Evolutionary conservation across 768 basidiomycete species (phyloP), one percentile per base, ranked within the genome.

Genomic region (Xanthoconium purpureum): DNA sequence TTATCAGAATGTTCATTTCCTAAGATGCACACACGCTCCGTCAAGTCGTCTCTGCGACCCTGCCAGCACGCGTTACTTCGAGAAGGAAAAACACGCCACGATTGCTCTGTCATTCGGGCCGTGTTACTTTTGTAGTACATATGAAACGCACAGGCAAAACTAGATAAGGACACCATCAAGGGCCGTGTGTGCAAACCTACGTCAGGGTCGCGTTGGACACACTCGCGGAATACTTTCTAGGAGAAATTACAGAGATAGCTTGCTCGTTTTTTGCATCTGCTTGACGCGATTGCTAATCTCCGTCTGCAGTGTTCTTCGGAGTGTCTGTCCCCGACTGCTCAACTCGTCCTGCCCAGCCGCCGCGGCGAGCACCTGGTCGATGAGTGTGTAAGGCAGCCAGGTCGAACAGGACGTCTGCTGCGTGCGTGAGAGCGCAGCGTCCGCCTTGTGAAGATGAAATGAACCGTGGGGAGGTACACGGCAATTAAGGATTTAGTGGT

Each of bases 341-440:
- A 83, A 67, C 37, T 78, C 77, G 36, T 78, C 75, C 63, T 82
- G 79, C 9, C 78, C 72, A 56, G 80, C 78, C 11, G 86, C 83
- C 14, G 85, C 84, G 24, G 78, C 77, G 30, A 94, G 77, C 36
- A 94, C 87, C 71, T 91, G 87, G 71, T 94, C 92, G 59, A 94
- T 81, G 52, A 94, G 78, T 47, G 84, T 82, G 66, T 94, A 94
- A 14, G 92, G 92, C 38, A 93, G 75, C 87, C 90, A 93, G 5
- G 88, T 88, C 51, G 80, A 68, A 35, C 78, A 81, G 3, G 89
- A 80, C 38, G 78, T 83, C 30, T 78, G 77, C 24, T 78, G 73
- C 47, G 79, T 77, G 62, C 78, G 82, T 42, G 80, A 74, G 45
- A 87, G 71, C 42, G 76, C 76, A 51, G 74, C 67, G 59, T 85